These are phyloP conservation scores for Cystobasidium ongulense DNA, from an alignment of 768 basidiomycete species.

Conservation along the genomic window DNA sequence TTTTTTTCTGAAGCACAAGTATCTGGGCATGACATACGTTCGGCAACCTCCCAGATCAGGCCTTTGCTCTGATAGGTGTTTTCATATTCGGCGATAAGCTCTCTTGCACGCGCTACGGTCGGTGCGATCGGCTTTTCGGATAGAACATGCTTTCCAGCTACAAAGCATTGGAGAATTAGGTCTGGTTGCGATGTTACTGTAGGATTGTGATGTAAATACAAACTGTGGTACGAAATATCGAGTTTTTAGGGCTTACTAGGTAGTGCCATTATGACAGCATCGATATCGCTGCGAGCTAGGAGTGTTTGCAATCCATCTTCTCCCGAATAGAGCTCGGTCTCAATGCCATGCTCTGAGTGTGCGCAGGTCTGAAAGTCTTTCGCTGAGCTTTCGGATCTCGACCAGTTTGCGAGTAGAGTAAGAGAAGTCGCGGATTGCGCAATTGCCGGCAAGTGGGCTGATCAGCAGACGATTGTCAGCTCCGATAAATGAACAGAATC, in stretches of 20 bases:
- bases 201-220: no score
- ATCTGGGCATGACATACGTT: neutral
- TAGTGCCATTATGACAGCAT: neutral
- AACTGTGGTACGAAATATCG: neutral
- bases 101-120: neutral
- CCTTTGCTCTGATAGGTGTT: neutral
- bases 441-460: slow-evolving; percentile 14
- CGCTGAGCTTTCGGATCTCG: neutral
- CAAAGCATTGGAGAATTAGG: neutral
- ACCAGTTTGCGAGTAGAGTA: neutral
- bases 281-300: neutral
- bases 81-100: slow-evolving; percentile 6
- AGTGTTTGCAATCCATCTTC: neutral
- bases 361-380: neutral
- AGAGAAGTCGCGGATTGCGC: neutral
- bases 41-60: slow-evolving; percentile 1
- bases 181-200: neutral
- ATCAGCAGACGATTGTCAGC: neutral
- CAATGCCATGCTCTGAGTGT: neutral
- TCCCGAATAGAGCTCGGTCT: neutral
- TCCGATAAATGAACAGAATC: neutral
- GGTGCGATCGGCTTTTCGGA: slow-evolving; percentile 1
- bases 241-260: neutral
- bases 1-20: neutral
- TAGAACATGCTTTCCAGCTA: neutral